phyloP scores from a whole-genome alignment of 1,139 yeast genomes.

The Hyphopichia buzzinii region DNA sequence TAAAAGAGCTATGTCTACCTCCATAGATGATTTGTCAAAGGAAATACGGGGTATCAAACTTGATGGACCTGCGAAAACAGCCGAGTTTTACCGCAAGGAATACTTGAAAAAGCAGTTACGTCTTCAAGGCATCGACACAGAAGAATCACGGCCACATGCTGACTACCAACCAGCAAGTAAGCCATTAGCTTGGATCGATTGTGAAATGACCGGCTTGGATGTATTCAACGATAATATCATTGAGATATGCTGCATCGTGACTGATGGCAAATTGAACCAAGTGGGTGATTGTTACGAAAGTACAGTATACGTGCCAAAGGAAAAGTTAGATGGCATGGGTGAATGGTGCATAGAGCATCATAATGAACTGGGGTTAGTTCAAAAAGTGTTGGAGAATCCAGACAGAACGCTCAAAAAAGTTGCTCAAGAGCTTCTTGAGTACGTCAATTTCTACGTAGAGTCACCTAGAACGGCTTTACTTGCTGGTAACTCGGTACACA shows the following conservation, averaged over 20 bases:
- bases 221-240: constrained; percentile 72
- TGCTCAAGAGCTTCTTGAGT: constrained; percentile 59
- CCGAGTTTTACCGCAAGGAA: neutral
- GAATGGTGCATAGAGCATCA: constrained; percentile 87
- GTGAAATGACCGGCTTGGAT: constrained; percentile 89
- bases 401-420: constrained; percentile 57
- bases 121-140: neutral
- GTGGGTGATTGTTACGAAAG: constrained; percentile 78
- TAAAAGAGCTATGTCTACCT: no score
- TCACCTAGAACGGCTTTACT: constrained; percentile 59
- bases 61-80: neutral
- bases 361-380: constrained; percentile 72
- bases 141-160: neutral
- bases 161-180: constrained; percentile 7
- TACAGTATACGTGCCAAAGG: constrained; percentile 68
- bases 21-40: no score
- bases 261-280: constrained; percentile 74
- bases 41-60: neutral
- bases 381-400: constrained; percentile 58
- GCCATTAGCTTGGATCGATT: constrained; percentile 81
- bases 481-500: constrained; percentile 91
- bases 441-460: constrained; percentile 56
- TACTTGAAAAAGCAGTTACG: neutral
- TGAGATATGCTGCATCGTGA: constrained; percentile 87
- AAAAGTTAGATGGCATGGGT: constrained; percentile 69